A percentile compares a stretch with the other conserved stretches of the same genome.
Conservation (phyloP, 148 eudicot genomes). For the Persicaria tinctoria region DNA sequence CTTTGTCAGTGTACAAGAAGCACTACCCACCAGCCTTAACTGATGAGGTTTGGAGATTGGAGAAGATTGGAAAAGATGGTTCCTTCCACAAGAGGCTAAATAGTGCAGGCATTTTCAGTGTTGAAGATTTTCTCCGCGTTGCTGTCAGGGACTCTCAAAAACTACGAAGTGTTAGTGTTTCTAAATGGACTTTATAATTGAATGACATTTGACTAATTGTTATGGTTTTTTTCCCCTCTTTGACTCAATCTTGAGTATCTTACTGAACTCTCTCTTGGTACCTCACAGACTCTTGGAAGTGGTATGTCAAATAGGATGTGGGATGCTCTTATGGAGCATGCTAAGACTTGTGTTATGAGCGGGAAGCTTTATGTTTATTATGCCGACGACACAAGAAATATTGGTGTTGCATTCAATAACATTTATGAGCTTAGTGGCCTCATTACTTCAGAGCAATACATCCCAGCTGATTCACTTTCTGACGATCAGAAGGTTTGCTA, state of each 20-base stretch:
- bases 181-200: not conserved
- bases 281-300: conserved; percentile 74
- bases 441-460: conserved; percentile 59
- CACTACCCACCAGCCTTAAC: conserved; percentile 83
- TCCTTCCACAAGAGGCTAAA: conserved; percentile 85
- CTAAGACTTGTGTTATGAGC: conserved; percentile 83
- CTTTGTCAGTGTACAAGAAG: conserved; percentile 72
- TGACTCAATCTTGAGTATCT: not conserved
- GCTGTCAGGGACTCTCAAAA: conserved; percentile 69
- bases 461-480: conserved; percentile 67
- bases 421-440: conserved; percentile 76
- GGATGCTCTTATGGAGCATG: conserved; percentile 83
- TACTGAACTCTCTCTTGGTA: not conserved
- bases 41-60: conserved; percentile 94
- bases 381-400: conserved; percentile 55
- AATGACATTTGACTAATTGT: not conserved
- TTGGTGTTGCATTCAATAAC: conserved; percentile 75
- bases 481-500: conserved; percentile 72
- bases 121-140: conserved; percentile 78
- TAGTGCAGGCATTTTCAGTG: conserved; percentile 57
- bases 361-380: conserved; percentile 78
- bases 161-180: conserved; percentile 57
- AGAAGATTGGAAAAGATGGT: conserved; percentile 97
- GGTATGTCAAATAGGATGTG: conserved; percentile 99
- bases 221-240: not conserved